A percentile compares a stretch with the other conserved stretches of the same genome.
These are phyloP conservation scores for Rhodosporidiobolus odoratus DNA, from an alignment of 768 basidiomycete species.

Conservation along the genomic window DNA sequence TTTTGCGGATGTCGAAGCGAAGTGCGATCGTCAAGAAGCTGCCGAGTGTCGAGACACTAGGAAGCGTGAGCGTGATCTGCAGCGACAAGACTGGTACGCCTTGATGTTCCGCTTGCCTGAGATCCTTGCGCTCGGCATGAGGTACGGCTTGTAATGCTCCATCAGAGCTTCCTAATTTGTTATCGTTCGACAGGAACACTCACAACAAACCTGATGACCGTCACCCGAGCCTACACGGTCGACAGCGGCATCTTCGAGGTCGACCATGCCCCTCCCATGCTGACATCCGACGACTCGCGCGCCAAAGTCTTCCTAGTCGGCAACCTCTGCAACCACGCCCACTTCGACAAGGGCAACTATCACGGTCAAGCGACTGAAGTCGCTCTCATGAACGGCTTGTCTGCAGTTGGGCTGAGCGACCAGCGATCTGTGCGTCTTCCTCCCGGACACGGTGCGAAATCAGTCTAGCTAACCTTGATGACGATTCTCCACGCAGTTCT, in stretches of 20 bases:
- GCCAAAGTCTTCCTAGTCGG: conserved; percentile 77
- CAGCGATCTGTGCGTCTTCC: conserved; percentile 59
- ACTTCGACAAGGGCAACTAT: conserved; percentile 63
- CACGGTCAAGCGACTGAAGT: conserved; percentile 92
- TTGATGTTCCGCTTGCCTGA: too few relatives aligned
- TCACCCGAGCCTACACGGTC: conserved; percentile 78
- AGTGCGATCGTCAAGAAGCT: conserved; percentile 97
- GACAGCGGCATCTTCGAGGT: conserved; percentile 66
- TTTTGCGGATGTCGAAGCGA: conserved; percentile 84
- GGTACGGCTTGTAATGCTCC: neutral
- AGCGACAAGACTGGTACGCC: conserved; percentile 85
- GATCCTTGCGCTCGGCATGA: neutral
- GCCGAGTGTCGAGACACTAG: conserved; percentile 88
- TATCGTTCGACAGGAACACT: conserved; percentile 59
- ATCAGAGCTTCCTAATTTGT: too few relatives aligned
- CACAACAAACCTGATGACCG: conserved; percentile 93
- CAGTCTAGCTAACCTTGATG: neutral
- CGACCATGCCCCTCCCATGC: conserved; percentile 52
- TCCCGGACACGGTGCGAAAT: too few relatives aligned
- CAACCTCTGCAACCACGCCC: conserved; percentile 83
- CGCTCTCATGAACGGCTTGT: conserved; percentile 74
- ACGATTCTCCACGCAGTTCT: conserved; percentile 37
- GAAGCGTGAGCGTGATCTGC: conserved; percentile 94
- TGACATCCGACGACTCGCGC: conserved; percentile 48
- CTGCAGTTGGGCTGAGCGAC: conserved; percentile 63